These are phyloP conservation scores for Pseudopithomyces maydicus DNA, from an alignment of 2,329 filamentous ascomycete species.

Conservation along the genomic window DNA sequence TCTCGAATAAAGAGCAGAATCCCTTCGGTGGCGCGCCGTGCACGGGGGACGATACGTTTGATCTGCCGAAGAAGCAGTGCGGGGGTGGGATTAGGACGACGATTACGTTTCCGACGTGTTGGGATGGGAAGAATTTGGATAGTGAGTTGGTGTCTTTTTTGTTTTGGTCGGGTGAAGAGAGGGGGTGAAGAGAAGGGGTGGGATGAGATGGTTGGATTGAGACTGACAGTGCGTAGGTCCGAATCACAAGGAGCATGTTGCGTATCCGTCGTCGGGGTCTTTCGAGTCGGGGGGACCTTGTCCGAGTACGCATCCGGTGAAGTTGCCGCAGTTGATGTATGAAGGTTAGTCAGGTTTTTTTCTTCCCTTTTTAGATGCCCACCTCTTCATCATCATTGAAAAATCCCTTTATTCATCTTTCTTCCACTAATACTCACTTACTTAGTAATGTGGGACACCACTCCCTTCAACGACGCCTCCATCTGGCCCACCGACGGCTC, in stretches of 20 bases:
- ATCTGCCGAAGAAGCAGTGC: slow-evolving; percentile 29
- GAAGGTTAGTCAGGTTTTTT: slow-evolving; percentile 53
- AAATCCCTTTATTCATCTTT: too few relatives aligned
- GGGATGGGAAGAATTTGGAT: background rate
- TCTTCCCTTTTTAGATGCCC: slow-evolving; percentile 22
- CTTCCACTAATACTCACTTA: too few relatives aligned
- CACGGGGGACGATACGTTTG: slow-evolving; percentile 33
- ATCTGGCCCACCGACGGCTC: slow-evolving; percentile 27
- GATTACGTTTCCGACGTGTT: slow-evolving; percentile 53
- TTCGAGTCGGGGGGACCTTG: slow-evolving; percentile 51
- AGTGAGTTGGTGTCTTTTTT: background rate
- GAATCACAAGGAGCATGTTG: slow-evolving; percentile 68
- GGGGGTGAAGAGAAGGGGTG: slow-evolving; percentile 73
- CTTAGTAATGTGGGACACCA: slow-evolving; percentile 54
- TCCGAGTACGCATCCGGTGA: slow-evolving; percentile 49
- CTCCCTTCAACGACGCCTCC: slow-evolving; percentile 26
- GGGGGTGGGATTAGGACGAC: slow-evolving; percentile 53
- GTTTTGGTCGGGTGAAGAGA: slow-evolving; percentile 47
- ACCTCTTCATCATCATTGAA: too few relatives aligned
- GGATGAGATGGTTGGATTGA: background rate
- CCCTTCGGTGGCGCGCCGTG: slow-evolving; percentile 47
- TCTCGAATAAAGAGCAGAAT: slow-evolving; percentile 48
- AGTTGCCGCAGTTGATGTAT: slow-evolving; percentile 51
- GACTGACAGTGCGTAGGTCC: slow-evolving; percentile 70
- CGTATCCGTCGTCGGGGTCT: slow-evolving; percentile 45